These are phyloP conservation scores for Colletotrichum sidae DNA, from an alignment of 2,329 filamentous ascomycete genomes.

Conservation along the genomic window DNA sequence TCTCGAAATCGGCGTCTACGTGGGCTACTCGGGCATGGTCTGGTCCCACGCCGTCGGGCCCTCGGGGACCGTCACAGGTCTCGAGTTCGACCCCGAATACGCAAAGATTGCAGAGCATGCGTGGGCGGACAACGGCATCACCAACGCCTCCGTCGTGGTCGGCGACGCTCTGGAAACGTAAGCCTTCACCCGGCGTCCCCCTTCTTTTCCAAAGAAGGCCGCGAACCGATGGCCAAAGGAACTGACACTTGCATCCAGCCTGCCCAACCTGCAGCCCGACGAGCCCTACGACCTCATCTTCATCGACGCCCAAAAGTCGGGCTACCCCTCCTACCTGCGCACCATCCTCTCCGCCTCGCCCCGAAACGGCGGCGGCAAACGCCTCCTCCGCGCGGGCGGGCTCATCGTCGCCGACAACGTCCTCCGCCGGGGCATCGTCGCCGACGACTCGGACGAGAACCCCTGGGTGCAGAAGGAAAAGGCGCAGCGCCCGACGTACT, in stretches of 20 bases:
- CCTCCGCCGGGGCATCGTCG: constrained; percentile 61
- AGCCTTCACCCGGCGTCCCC: constrained; percentile 34
- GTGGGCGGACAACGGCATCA: constrained; percentile 52
- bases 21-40: constrained; percentile 61
- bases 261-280: constrained; percentile 46
- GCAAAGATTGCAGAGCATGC: constrained; percentile 53
- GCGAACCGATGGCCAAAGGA: too few relatives aligned
- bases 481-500: constrained; percentile 36
- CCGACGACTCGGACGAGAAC: constrained; percentile 44
- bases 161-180: constrained; percentile 61
- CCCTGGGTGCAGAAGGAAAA: constrained; percentile 34
- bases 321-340: constrained; percentile 61
- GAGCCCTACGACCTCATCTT: constrained; percentile 66
- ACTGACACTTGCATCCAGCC: constrained; percentile 39
- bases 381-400: constrained; percentile 61
- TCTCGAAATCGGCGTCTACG: constrained; percentile 61
- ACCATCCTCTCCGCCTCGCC: constrained; percentile 57
- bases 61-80: constrained; percentile 54
- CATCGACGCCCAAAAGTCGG: constrained; percentile 65
- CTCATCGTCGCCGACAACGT: constrained; percentile 67
- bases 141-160: constrained; percentile 59
- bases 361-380: constrained; percentile 46
- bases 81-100: constrained; percentile 59
- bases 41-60: constrained; percentile 60
- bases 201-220: too few relatives aligned